Evolutionary conservation across 768 basidiomycete species (phyloP).

Genomic region (Hygrocybe punicea): DNA sequence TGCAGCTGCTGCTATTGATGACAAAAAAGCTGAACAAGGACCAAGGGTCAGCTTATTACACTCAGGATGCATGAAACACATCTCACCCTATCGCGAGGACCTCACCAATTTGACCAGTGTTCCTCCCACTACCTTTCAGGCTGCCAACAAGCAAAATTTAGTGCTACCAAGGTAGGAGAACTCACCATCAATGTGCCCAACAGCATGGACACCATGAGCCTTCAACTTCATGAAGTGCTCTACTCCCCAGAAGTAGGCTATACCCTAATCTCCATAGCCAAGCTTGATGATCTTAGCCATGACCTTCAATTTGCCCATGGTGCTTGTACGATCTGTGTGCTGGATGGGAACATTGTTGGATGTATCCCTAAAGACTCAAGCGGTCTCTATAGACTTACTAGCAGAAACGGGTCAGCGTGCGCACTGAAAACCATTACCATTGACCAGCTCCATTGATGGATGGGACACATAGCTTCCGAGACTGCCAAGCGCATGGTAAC

Average conservation of each 20-base stretch:
- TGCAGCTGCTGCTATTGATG: too few species aligned
- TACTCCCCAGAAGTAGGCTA: slow-evolving; percentile 35
- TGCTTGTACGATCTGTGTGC: slow-evolving; percentile 26
- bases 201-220: too few species aligned
- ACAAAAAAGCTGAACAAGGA: slow-evolving; percentile 11
- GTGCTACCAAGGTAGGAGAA: too few species aligned
- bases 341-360: too few species aligned
- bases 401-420: slow-evolving; percentile 1
- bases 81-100: slow-evolving; percentile 17
- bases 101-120: slow-evolving; percentile 22
- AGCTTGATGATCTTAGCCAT: slow-evolving; percentile 34
- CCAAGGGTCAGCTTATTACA: slow-evolving; percentile 11
- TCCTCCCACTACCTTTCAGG: too few species aligned
- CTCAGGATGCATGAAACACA: slow-evolving; percentile 16
- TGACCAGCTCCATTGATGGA: slow-evolving; percentile 29
- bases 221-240: slow-evolving; percentile 1
- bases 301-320: slow-evolving; percentile 27
- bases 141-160: too few species aligned
- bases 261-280: slow-evolving; percentile 37
- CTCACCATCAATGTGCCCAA: too few species aligned
- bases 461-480: slow-evolving; percentile 34
- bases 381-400: slow-evolving; percentile 27
- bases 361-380: too few species aligned
- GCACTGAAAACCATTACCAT: slow-evolving; percentile 22
- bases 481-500: slow-evolving; percentile 21